Conservation (phyloP, 768 basidiomycete genomes). For the Gymnopilus junonius region DNA sequence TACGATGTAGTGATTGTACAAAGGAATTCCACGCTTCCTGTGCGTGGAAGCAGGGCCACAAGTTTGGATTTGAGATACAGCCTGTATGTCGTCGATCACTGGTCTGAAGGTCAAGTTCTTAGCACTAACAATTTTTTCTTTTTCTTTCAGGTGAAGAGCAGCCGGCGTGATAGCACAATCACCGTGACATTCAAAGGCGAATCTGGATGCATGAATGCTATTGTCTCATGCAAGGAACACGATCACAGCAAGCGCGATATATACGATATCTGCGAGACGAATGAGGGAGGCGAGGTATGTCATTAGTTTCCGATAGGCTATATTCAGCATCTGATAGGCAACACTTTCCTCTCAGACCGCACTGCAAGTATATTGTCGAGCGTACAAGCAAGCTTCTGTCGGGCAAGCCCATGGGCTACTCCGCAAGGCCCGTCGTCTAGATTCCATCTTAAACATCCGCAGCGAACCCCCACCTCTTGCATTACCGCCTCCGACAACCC, state of each 20-base stretch:
- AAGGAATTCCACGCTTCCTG: constrained; percentile 88
- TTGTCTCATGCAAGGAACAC: constrained; percentile 82
- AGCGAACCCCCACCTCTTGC: constrained; percentile 34
- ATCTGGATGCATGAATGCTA: constrained; percentile 77
- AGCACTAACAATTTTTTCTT: constrained; percentile 2
- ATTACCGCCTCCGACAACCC: constrained; percentile 23
- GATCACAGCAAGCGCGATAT: constrained; percentile 66
- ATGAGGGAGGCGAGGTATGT: constrained; percentile 80
- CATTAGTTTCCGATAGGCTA: not conserved
- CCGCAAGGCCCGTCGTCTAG: constrained; percentile 87
- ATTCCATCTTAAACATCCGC: constrained; percentile 63
- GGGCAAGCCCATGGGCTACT: constrained; percentile 82
- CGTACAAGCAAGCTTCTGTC: constrained; percentile 80
- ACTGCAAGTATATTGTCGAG: constrained; percentile 83
- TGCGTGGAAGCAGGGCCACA: constrained; percentile 84
- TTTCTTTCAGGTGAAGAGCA: constrained; percentile 69
- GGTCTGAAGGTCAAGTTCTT: not conserved
- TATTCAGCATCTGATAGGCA: not conserved
- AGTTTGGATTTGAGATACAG: constrained; percentile 92
- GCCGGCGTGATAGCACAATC: constrained; percentile 67
- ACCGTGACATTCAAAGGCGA: constrained; percentile 78
- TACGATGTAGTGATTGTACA: constrained; percentile 83
- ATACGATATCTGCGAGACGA: constrained; percentile 84
- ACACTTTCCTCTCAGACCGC: constrained; percentile 62
- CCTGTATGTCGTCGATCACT: constrained; percentile 50